Base-by-base conservation (phyloP, 495 filamentous ascomycete genomes). In the Chaetomium tenue region DNA sequence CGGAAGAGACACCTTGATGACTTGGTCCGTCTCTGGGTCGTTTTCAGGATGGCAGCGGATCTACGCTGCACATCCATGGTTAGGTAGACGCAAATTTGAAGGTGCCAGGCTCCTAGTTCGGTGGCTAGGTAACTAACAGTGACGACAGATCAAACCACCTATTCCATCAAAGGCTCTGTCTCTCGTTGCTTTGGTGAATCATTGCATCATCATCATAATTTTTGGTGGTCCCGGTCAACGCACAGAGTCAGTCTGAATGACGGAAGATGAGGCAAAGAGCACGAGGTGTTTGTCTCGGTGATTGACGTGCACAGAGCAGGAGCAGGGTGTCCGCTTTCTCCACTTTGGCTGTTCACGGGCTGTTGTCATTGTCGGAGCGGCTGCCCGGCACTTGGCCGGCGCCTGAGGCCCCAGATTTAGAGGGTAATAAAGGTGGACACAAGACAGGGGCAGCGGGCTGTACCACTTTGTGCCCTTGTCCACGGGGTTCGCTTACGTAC, bases 231-330 rank as follows among this genome's bases (percentile, higher is more conserved):
- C 22, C 30, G 2, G 13, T 28, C 42, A 13, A 50, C 16, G 7
- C 48, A 60, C 67, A 25, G n/a, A 11, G 3, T 50, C 12, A 13
- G 70, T 51, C 57, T 61, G 50, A 61, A 74, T 74, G 72, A 72
- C 70, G 72, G 69, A 68, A 71, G 68, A 70, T 65, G 64, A 54
- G 23, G 48, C 46, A 16, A n/a, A 47, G 70, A 71, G 72, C 72
- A 73, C 70, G 67, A 73, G 70, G 52, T 8, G 47, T 22, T 22
- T 58, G 59, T 28, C 50, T 37, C 33, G 11, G 33, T 8, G 33
- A 37, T 37, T 37, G 33, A 37, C 28, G 28, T 30, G 28, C 28
- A 30, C 28, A 30, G 28, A 30, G 28, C 28, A 30, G 28, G 28
- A 30, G 28, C 28, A 30, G 28, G 28, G 6, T 8, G 33, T 37